Percentiles rank a stretch among this genome's conserved stretches.
These are phyloP conservation scores for Triticum urartu DNA, from an alignment of 176 grass and related monocot genomes.

Conservation along the genomic window DNA sequence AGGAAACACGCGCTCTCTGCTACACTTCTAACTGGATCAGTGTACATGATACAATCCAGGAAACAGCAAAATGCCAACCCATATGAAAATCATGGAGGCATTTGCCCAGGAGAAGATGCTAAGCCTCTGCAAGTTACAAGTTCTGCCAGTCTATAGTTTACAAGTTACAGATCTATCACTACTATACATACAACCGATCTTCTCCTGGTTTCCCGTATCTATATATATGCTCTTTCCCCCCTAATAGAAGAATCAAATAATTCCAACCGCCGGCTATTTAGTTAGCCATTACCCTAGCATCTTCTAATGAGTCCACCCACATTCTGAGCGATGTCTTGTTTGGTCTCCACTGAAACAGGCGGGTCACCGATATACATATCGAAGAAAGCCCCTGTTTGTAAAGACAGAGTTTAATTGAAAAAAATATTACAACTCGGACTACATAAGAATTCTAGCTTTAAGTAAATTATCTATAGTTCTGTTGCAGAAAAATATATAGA, in stretches of 20 bases:
- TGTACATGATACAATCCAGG: constrained; percentile 22
- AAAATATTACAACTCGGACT: background rate
- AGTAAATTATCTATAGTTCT: background rate
- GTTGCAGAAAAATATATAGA: background rate
- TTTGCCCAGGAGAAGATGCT: constrained; percentile 34
- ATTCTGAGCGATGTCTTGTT: constrained; percentile 79
- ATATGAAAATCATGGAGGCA: constrained; percentile 54
- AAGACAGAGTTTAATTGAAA: background rate
- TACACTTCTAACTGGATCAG: constrained; percentile 1
- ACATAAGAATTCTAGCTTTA: background rate
- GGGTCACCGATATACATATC: constrained; percentile 95
- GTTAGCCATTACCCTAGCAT: constrained; percentile 39
- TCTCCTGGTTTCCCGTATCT: constrained; percentile 19
- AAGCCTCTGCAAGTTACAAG: background rate
- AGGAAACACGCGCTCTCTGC: background rate
- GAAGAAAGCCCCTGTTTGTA: constrained; percentile 75
- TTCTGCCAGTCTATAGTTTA: constrained; percentile 20
- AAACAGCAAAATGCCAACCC: constrained; percentile 44
- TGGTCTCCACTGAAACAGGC: constrained; percentile 74
- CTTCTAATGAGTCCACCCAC: constrained; percentile 76
- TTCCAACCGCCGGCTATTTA: background rate
- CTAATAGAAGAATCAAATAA: constrained; percentile 53
- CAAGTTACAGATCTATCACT: constrained; percentile 12
- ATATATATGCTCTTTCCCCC: background rate
- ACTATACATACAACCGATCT: constrained; percentile 41